phyloP scores from a whole-genome alignment of 2,329 filamentous ascomycete genomes.

The Colletotrichum musae region DNA sequence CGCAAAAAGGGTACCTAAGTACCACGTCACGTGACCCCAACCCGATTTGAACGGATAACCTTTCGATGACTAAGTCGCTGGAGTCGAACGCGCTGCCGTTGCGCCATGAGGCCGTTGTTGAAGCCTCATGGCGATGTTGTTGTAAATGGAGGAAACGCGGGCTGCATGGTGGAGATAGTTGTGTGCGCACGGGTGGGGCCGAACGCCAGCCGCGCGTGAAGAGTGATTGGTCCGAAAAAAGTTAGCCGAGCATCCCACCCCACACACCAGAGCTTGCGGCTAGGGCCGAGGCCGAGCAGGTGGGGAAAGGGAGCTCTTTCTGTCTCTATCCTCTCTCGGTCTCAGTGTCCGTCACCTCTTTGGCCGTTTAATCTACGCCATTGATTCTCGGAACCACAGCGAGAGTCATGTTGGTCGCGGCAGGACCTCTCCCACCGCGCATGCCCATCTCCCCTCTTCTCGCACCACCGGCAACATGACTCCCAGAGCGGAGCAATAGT shows the following conservation, averaged over 20 bases:
- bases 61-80: constrained; percentile 32
- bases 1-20: background rate
- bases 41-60: constrained; percentile 41
- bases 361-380: too few relatives aligned
- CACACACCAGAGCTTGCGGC: background rate
- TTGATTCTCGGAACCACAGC: background rate
- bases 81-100: constrained; percentile 42
- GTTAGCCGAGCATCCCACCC: background rate
- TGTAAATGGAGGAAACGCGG: background rate
- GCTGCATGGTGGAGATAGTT: background rate
- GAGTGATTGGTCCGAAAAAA: background rate
- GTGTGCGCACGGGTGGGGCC: background rate
- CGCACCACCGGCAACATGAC: constrained; percentile 31
- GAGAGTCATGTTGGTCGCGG: constrained; percentile 27
- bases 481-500: constrained; percentile 29
- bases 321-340: background rate
- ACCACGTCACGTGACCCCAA: constrained; percentile 17
- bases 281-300: constrained; percentile 2
- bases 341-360: background rate
- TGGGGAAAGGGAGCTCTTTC: background rate
- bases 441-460: background rate
- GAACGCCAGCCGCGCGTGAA: background rate
- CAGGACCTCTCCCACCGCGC: background rate
- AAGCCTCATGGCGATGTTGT: accelerated
- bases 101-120: constrained; percentile 21